phyloP scores from a whole-genome alignment of 208 protist species.

The Acanthamoeba triangularis region DNA sequence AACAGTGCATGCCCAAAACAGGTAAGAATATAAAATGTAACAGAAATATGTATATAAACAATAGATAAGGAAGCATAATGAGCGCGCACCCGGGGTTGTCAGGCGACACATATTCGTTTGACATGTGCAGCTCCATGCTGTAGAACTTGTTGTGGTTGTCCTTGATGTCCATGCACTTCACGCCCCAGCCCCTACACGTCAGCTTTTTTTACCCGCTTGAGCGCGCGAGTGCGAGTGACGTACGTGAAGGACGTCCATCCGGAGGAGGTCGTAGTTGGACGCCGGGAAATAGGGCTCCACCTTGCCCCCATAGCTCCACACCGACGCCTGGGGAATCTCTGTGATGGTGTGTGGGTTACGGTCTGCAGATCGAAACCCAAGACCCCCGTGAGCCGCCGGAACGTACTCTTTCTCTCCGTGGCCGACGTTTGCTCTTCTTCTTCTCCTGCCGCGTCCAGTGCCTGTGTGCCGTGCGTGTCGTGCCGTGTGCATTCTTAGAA shows the following conservation, averaged over 20 bases:
- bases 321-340: constrained; percentile 38
- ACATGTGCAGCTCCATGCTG: constrained; percentile 47
- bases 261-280: constrained; percentile 47
- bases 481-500: too few relatives aligned
- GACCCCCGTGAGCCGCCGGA: too few relatives aligned
- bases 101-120: constrained; percentile 50
- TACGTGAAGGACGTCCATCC: constrained; percentile 56
- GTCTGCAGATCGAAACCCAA: too few relatives aligned
- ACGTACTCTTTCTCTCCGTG: too few relatives aligned
- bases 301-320: constrained; percentile 6
- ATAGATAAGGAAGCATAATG: too few relatives aligned
- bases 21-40: background rate
- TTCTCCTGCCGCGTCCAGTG: too few relatives aligned
- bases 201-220: too few relatives aligned
- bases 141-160: constrained; percentile 76
- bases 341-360: too few relatives aligned
- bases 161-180: constrained; percentile 56
- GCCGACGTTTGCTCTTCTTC: background rate
- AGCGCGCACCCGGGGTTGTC: background rate
- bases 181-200: background rate
- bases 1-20: background rate
- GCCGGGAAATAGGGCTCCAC: constrained; percentile 36
- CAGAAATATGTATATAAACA: too few relatives aligned
- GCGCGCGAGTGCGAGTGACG: too few relatives aligned
- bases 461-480: too few relatives aligned